phyloP scores from a whole-genome alignment of 306 rosid species.

The Quercus agrifolia region DNA sequence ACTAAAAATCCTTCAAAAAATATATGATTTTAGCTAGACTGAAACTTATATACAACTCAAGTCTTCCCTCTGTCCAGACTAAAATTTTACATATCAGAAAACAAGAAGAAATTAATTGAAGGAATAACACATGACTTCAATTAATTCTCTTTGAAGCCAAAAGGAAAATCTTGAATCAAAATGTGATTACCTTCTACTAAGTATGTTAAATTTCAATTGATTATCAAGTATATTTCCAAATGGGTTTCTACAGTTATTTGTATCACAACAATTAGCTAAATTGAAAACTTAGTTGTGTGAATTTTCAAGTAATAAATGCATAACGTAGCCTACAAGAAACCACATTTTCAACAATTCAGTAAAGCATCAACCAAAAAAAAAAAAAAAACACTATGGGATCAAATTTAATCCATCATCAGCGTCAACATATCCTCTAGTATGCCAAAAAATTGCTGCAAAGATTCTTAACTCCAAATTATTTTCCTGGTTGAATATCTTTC shows the following conservation, averaged over 20 bases:
- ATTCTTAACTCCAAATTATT: no score
- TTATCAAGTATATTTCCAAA: background rate
- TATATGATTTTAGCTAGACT: background rate
- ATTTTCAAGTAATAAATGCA: background rate
- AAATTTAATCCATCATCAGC: background rate
- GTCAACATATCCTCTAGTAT: background rate
- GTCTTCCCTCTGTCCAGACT: background rate
- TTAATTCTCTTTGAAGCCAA: background rate
- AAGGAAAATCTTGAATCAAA: background rate
- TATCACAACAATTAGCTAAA: background rate
- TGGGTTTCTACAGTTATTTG: background rate
- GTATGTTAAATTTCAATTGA: background rate
- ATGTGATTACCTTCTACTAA: background rate
- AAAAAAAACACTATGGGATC: background rate
- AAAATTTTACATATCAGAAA: background rate
- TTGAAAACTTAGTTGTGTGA: background rate
- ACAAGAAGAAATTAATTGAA: background rate
- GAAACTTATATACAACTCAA: background rate
- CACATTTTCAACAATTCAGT: background rate
- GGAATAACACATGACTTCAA: background rate
- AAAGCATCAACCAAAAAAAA: background rate
- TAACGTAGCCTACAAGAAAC: background rate
- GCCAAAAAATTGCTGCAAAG: background rate
- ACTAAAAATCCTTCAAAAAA: background rate
- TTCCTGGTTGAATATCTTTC: background rate